phyloP scores from a whole-genome alignment of 345 rosid species.

The Hibiscus trionum region DNA sequence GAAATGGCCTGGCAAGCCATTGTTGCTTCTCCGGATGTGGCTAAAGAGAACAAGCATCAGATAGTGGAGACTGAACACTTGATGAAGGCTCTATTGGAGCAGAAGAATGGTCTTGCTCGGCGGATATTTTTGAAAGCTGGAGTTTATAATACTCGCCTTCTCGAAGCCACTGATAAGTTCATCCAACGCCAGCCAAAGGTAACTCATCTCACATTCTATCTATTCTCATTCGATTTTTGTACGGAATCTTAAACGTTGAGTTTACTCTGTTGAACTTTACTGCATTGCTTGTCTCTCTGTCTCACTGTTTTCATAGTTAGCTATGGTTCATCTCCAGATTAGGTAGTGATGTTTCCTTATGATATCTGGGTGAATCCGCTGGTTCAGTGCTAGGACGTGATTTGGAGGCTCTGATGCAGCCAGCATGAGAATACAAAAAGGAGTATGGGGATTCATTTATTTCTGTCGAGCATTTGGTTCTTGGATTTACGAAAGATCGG shows the following conservation, averaged over 20 bases:
- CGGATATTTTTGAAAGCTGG: constrained; percentile 78
- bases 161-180: constrained; percentile 87
- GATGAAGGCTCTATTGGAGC: constrained; percentile 89
- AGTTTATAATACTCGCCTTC: constrained; percentile 79
- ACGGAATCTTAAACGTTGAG: background rate
- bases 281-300: background rate
- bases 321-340: background rate
- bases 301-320: too few relatives aligned
- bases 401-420: constrained; percentile 72
- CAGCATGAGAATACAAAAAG: constrained; percentile 80
- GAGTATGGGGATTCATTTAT: constrained; percentile 86
- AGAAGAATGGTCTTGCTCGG: constrained; percentile 98
- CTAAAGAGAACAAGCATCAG: constrained; percentile 92
- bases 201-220: constrained; percentile 6
- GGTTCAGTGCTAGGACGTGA: constrained; percentile 97
- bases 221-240: background rate
- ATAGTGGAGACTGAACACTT: constrained; percentile 97
- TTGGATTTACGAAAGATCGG: constrained; percentile 65
- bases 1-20: constrained; percentile 99
- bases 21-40: constrained; percentile 88
- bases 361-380: constrained; percentile 60
- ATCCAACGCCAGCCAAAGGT: constrained; percentile 97
- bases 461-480: constrained; percentile 96
- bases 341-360: background rate
- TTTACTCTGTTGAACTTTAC: background rate